Percentiles rank a stretch among this genome's conserved stretches.
These are phyloP conservation scores for Neurospora sp. DNA, from an alignment of 495 filamentous ascomycete genomes.

Conservation along the genomic window DNA sequence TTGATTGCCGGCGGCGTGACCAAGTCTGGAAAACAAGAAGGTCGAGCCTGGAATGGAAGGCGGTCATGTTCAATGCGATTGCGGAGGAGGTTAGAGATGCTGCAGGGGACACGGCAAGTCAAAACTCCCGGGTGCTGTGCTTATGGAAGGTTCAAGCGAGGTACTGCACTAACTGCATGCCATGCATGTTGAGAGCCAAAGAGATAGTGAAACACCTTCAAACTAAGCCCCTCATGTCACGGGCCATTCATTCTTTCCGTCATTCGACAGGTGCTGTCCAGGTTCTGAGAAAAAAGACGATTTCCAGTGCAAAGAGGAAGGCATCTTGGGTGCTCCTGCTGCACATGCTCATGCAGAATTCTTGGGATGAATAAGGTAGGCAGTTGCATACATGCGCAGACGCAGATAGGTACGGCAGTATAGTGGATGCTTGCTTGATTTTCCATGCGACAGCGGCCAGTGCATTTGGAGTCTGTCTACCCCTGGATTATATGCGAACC, in stretches of 20 bases:
- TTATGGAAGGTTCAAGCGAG: background rate
- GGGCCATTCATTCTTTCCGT: background rate
- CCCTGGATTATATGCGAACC: background rate
- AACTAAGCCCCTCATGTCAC: background rate
- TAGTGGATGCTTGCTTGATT: background rate
- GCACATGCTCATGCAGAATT: background rate
- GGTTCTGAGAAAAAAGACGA: background rate
- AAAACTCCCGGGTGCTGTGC: background rate
- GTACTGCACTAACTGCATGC: background rate
- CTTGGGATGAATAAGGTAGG: too few relatives aligned
- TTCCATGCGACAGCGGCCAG: background rate
- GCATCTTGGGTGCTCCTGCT: background rate
- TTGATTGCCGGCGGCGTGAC: background rate
- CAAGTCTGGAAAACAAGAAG: background rate
- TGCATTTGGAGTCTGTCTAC: background rate
- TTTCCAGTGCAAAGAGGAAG: background rate
- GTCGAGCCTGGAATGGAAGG: background rate
- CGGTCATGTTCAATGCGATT: background rate
- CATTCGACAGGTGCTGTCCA: background rate
- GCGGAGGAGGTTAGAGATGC: background rate
- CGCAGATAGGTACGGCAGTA: background rate
- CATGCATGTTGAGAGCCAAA: background rate
- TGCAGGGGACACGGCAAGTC: background rate
- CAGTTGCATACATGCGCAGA: background rate
- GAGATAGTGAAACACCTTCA: background rate